Percentiles rank a stretch among this genome's conserved stretches.
phyloP scores from a whole-genome alignment of 2,329 filamentous ascomycete genomes.

The Capronia americana region DNA sequence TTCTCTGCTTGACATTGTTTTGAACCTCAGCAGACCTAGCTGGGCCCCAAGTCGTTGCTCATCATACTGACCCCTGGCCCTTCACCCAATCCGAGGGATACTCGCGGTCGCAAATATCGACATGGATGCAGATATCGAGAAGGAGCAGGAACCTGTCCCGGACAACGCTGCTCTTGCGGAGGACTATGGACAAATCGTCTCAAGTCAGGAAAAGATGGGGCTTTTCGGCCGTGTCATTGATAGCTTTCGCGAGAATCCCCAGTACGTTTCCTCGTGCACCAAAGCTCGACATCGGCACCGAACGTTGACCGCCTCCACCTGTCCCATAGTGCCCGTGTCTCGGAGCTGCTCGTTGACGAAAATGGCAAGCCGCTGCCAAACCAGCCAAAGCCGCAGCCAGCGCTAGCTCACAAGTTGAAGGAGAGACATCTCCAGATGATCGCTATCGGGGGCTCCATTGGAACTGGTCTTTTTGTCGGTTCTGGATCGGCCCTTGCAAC shows the following conservation, averaged over 20 bases:
- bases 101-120: not conserved
- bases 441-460: conserved; percentile 85
- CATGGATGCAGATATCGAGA: conserved; percentile 18
- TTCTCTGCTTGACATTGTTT: too few species aligned
- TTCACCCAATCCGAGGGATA: not conserved
- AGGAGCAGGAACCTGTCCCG: conserved; percentile 4
- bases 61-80: not conserved
- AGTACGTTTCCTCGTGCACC: conserved; percentile 27
- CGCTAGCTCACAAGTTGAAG: conserved; percentile 77
- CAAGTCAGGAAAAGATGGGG: conserved; percentile 8
- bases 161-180: not conserved
- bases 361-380: conserved; percentile 66
- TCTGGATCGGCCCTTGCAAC: conserved; percentile 72
- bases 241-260: conserved; percentile 53
- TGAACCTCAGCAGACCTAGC: not conserved
- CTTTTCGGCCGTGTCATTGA: conserved; percentile 43
- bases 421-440: conserved; percentile 71
- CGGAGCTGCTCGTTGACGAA: conserved; percentile 49
- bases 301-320: not conserved
- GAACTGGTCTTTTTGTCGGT: conserved; percentile 86
- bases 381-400: conserved; percentile 70
- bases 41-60: not conserved
- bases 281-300: not conserved
- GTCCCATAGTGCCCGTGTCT: conserved; percentile 41
- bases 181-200: conserved; percentile 15